Percentiles rank a stretch among this genome's conserved stretches.
Conservation (phyloP, 2,329 filamentous ascomycete species). For the Monilinia vaccinii-corymbosi region DNA sequence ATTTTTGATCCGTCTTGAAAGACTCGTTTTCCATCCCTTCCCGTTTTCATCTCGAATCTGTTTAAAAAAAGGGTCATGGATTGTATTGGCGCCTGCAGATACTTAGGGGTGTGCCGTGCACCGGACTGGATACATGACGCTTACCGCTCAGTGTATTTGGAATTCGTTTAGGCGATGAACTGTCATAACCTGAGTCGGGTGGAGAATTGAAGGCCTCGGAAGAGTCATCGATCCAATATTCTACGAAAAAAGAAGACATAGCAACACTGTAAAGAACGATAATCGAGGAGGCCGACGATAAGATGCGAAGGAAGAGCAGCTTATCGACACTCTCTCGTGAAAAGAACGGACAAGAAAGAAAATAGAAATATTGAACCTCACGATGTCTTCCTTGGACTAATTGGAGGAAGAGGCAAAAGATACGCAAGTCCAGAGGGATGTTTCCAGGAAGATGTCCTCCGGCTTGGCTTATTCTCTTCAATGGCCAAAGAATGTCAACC, state of each 20-base stretch:
- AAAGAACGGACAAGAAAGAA: slow-evolving; percentile 14
- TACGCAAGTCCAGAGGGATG: not conserved
- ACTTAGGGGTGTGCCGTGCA: not conserved
- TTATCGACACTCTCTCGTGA: slow-evolving; percentile 22
- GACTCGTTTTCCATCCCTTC: not conserved
- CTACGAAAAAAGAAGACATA: slow-evolving; percentile 11
- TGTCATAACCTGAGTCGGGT: slow-evolving; percentile 14
- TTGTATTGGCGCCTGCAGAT: not conserved
- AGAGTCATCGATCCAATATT: not conserved
- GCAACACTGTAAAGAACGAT: slow-evolving; percentile 15
- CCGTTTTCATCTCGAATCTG: not conserved
- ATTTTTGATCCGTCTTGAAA: slow-evolving; percentile 4
- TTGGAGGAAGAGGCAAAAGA: not conserved
- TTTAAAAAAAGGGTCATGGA: not conserved
- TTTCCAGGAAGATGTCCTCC: not conserved
- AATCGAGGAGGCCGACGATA: slow-evolving; percentile 22
- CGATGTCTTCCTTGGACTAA: not conserved
- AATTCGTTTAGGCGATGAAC: slow-evolving; percentile 3
- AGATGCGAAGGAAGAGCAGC: slow-evolving; percentile 18
- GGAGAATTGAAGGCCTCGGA: not conserved
- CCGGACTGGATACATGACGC: not conserved
- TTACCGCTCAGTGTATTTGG: slow-evolving; percentile 5
- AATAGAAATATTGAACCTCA: slow-evolving; percentile 5
- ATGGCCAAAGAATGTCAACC: slow-evolving; percentile 15
- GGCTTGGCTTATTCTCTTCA: not conserved